Evolutionary conservation across 1,284 basidiomycete genomes (phyloP).

Genomic region (Pyrrhoderma noxium): DNA sequence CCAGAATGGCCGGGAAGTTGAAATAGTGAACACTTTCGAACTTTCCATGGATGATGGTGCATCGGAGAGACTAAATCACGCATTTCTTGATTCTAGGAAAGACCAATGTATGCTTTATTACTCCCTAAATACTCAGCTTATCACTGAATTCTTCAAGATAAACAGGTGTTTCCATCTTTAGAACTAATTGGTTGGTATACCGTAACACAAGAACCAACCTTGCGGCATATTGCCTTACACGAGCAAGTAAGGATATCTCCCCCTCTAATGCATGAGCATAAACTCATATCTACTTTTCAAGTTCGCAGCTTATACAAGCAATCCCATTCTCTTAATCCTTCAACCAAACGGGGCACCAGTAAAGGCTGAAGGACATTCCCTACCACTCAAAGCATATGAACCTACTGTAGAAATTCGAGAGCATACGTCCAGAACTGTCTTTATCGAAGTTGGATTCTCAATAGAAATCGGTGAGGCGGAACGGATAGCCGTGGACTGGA

Average conservation of each 20-base stretch:
- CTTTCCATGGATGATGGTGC: slow-evolving; percentile 54
- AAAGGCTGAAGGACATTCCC: slow-evolving; percentile 53
- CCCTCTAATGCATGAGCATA: neutral
- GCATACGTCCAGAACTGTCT: slow-evolving; percentile 69
- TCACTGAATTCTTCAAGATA: slow-evolving; percentile 51
- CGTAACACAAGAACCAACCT: slow-evolving; percentile 63
- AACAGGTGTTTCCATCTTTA: slow-evolving; percentile 94
- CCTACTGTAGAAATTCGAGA: slow-evolving; percentile 78
- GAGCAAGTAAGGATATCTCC: slow-evolving; percentile 55
- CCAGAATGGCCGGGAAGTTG: slow-evolving; percentile 87
- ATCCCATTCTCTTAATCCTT: slow-evolving; percentile 68
- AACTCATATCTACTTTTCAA: slow-evolving; percentile 24
- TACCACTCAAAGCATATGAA: slow-evolving; percentile 88
- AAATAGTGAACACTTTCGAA: slow-evolving; percentile 96
- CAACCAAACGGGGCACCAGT: slow-evolving; percentile 44
- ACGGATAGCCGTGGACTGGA: slow-evolving; percentile 95
- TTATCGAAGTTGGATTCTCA: slow-evolving; percentile 73
- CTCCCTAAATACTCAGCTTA: slow-evolving; percentile 5
- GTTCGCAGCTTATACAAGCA: slow-evolving; percentile 69
- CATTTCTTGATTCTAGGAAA: slow-evolving; percentile 73
- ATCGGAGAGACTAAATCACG: slow-evolving; percentile 62
- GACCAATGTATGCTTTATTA: slow-evolving; percentile 72
- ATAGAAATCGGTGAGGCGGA: slow-evolving; percentile 99
- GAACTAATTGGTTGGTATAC: slow-evolving; percentile 98
- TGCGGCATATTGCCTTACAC: slow-evolving; percentile 74